Evolutionary conservation across 805 yeast species (phyloP), one percentile per base, ranked within the genome.

Genomic region (Metschnikowia chrysomelidarum): DNA sequence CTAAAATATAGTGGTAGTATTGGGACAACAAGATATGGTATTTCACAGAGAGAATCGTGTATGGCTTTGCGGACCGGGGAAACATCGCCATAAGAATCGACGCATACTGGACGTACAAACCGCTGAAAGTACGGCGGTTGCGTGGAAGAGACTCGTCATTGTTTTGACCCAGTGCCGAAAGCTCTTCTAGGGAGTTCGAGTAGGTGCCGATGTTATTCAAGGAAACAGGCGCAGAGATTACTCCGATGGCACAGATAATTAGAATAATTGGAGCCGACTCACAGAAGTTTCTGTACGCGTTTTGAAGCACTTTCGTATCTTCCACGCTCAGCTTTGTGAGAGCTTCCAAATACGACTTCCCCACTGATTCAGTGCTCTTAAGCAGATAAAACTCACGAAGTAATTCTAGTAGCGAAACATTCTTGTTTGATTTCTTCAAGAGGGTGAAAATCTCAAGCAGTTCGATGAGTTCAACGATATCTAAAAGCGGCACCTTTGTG

Each of bases 211-310:
- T 44, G 38, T 64, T 64, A 19, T 62, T 61, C 15, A 62, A 43
- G 33, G 58, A 62, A 5, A 62, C 47, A 2, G 62, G 54, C 2
- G 66, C 54, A 4, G 62, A 36, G 8, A 62, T 31, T 2, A 53
- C 49, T 7, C 69, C 69, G 27, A 62, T 40, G 7, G 64, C 64
- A 48, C 67, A 63, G 7, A 54, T 46, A 17, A 54, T 27, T 4
- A 59, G 32, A 3, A 63, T 30, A 2, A 57, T 28, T 0, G 67
- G 67, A 14, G 59, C 44, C 18, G 45, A 44, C 17, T 43, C 40
- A 27, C 61, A 54, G 16, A 57, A 40, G 7, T 27, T 30, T 17
- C 36, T 30, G 32, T 49, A 58, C 6, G 58, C 54, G 2, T 36
- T 33, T 12, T 51, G 50, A 16, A 54, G 44, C 19, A 46, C 38